Evolutionary conservation across 805 yeast species (phyloP), one percentile per base, ranked within the genome.

Genomic region (Clavispora vitiphila): DNA sequence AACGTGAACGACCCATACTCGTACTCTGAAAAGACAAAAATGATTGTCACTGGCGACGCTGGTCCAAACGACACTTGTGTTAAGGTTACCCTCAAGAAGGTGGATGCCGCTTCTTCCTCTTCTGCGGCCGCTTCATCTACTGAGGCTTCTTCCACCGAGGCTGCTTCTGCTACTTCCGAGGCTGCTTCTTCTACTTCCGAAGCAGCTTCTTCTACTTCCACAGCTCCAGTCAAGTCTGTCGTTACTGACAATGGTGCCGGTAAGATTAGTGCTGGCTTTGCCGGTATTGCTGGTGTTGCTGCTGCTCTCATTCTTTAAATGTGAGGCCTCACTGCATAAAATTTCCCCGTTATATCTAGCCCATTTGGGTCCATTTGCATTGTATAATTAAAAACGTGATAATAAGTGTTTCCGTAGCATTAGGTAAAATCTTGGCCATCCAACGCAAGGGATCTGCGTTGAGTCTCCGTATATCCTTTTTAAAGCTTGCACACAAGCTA

Each of bases 41-140:
- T 46, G 14, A 39, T 48, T 37, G 40, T 41, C 15, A 37, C 21
- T 37, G 39, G 25, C 29, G 42, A 32, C 21, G 39, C 40, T 21
- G 45, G 41, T 9, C 49, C 51, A 21, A 41, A 37, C 32, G 42
- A 32, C 18, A 15, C 29, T 11, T 48, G 51, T 34, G 29, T 35
- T 20, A 34, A 37, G 15, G 46, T 48, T n/a, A 26, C 24, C 24
- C 26, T 48, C 15, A 9, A 19, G 19, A 40, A 40, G 42, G 39
- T 24, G 23, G 26, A n/a, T 7, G 39, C n/a, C 25, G 24, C 9
- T n/a, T 37, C 39, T 27, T 34, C 46, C 20, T 26, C 39, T 18
- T 25, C 38, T 16, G 45, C 57, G 32, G 49, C 54, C 37, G 48
- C 59, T 35, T 54, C 59, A 40, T 44, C 51, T 15, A 3, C 37